A percentile compares a stretch with the other conserved stretches of the same genome.
Conservation (phyloP, 2,329 filamentous ascomycete species). For the Davidsoniella australis region DNA sequence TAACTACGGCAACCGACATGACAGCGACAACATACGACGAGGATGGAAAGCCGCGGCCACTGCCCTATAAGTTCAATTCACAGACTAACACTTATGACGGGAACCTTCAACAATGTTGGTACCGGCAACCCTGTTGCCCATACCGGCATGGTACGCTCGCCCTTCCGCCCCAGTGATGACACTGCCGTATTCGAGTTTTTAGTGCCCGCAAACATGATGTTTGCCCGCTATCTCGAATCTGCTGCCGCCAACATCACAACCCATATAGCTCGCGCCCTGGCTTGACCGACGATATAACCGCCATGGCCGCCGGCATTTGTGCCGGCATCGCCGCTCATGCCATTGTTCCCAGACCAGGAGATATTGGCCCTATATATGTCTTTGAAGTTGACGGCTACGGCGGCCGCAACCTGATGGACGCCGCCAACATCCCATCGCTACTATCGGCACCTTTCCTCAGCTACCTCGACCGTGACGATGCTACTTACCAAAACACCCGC, state of each 20-base stretch:
- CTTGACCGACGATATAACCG: slow-evolving; percentile 34
- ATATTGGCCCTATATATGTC: slow-evolving; percentile 43
- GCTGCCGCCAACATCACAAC: slow-evolving; percentile 34
- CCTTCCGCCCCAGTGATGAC: slow-evolving; percentile 84
- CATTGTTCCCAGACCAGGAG: slow-evolving; percentile 37
- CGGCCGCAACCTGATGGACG: slow-evolving; percentile 49
- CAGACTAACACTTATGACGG: slow-evolving; percentile 32
- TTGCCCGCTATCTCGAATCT: slow-evolving; percentile 41
- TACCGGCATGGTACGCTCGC: slow-evolving; percentile 65
- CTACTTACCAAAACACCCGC: slow-evolving; percentile 62
- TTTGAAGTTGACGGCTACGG: slow-evolving; percentile 66
- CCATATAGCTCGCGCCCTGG: neutral
- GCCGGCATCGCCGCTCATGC: slow-evolving; percentile 54
- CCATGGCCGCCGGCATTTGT: slow-evolving; percentile 44
- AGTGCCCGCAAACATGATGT: slow-evolving; percentile 82
- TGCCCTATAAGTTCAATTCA: slow-evolving; percentile 62
- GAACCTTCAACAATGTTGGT: slow-evolving; percentile 27
- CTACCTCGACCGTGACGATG: slow-evolving; percentile 39
- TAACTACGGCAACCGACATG: slow-evolving; percentile 53
- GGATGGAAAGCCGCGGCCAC: slow-evolving; percentile 35
- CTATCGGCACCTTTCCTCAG: slow-evolving; percentile 48
- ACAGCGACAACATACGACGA: slow-evolving; percentile 55
- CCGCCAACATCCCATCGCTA: slow-evolving; percentile 53
- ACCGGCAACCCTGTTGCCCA: slow-evolving; percentile 64
- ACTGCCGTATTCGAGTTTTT: slow-evolving; percentile 72